These are phyloP conservation scores for Pezicula rhizophila DNA, from an alignment of 2,329 filamentous ascomycete genomes.

Conservation along the genomic window DNA sequence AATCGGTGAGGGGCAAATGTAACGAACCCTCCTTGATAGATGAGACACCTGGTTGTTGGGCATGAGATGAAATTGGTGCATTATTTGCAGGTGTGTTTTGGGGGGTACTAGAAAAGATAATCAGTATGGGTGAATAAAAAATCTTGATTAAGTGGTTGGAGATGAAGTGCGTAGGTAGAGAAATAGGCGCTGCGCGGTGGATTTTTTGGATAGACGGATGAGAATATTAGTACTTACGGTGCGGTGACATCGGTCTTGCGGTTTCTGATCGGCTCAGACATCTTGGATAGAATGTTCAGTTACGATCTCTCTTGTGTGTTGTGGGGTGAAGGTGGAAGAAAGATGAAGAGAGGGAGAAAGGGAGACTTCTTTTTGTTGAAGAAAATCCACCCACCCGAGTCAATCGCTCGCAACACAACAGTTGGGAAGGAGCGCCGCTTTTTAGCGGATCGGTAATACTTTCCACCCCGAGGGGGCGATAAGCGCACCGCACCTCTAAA, in stretches of 20 bases:
- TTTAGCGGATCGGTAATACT: no score
- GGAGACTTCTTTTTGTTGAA: not conserved
- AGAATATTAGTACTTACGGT: slow-evolving; percentile 46
- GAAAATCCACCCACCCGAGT: not conserved
- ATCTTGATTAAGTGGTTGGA: not conserved
- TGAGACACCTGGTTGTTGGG: slow-evolving; percentile 86
- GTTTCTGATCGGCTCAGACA: slow-evolving; percentile 65
- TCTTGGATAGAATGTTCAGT: slow-evolving; percentile 26
- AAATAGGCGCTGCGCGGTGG: not conserved
- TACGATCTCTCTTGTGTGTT: slow-evolving; percentile 3
- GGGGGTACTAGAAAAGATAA: slow-evolving; percentile 64
- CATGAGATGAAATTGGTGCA: slow-evolving; percentile 95
- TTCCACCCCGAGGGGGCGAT: no score
- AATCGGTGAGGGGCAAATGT: slow-evolving; percentile 22
- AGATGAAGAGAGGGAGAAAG: not conserved
- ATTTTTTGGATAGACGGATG: slow-evolving; percentile 5
- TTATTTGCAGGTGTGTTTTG: slow-evolving; percentile 96
- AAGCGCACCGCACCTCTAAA: no score
- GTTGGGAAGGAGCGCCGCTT: no score
- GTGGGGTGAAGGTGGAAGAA: not conserved
- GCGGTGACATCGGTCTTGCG: slow-evolving; percentile 45
- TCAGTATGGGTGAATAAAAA: slow-evolving; percentile 9
- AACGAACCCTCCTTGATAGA: slow-evolving; percentile 94
- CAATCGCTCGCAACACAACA: not conserved
- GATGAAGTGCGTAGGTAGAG: not conserved